Percentiles rank a stretch among this genome's conserved stretches.
Evolutionary conservation across 805 yeast genomes (phyloP).

Genomic region (Candida germanica): DNA sequence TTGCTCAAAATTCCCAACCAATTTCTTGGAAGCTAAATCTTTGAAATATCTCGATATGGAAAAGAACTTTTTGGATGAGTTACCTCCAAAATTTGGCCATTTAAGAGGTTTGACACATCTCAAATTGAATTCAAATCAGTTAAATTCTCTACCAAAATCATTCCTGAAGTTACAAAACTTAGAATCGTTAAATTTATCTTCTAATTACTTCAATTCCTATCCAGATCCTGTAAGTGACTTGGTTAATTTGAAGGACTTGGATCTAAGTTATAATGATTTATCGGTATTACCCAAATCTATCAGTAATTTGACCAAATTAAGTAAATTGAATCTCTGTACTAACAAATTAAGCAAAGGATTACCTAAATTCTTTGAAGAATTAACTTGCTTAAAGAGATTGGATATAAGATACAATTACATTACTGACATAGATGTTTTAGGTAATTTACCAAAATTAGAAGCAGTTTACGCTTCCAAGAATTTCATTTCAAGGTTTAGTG

Average conservation of each 20-base stretch:
- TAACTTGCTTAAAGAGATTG: slow-evolving; percentile 60
- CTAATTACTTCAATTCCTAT: slow-evolving; percentile 61
- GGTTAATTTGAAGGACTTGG: slow-evolving; percentile 59
- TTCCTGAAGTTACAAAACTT: slow-evolving; percentile 55
- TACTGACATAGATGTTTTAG: slow-evolving; percentile 53
- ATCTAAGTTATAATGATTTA: slow-evolving; percentile 78
- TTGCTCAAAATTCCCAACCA: slow-evolving; percentile 68
- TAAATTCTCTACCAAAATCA: slow-evolving; percentile 57
- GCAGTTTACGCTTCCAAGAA: slow-evolving; percentile 75
- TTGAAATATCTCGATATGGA: slow-evolving; percentile 70
- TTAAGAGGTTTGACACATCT: slow-evolving; percentile 55
- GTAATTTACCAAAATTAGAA: slow-evolving; percentile 59
- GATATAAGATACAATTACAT: slow-evolving; percentile 74
- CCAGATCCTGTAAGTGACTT: slow-evolving; percentile 68
- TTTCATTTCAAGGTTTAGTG: slow-evolving; percentile 66
- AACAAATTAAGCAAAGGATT: slow-evolving; percentile 56
- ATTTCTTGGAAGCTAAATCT: slow-evolving; percentile 65
- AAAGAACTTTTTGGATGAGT: slow-evolving; percentile 66
- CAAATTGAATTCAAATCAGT: slow-evolving; percentile 72
- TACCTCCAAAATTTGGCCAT: slow-evolving; percentile 56
- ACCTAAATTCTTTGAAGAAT: slow-evolving; percentile 50
- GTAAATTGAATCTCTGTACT: slow-evolving; percentile 70
- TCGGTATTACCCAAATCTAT: slow-evolving; percentile 58
- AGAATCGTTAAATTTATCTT: slow-evolving; percentile 67
- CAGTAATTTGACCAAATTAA: slow-evolving; percentile 56